phyloP scores from a whole-genome alignment of 1,139 yeast genomes.

The Yamadazyma atmosphaerica region DNA sequence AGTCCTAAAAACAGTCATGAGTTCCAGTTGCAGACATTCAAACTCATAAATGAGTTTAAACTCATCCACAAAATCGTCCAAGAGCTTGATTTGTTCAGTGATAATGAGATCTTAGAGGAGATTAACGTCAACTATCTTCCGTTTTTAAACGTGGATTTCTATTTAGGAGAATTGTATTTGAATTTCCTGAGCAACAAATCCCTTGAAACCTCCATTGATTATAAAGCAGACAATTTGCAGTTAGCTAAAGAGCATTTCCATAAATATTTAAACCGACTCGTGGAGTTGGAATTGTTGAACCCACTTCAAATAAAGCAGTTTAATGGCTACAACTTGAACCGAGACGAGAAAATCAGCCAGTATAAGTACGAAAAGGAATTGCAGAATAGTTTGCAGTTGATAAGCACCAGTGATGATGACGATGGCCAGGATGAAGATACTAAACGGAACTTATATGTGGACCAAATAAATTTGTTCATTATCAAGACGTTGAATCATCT shows the following conservation, averaged over 20 bases:
- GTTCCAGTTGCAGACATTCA: slow-evolving; percentile 25
- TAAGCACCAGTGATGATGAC: too few relatives aligned
- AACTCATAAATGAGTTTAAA: slow-evolving; percentile 28
- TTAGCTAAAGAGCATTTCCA: slow-evolving; percentile 41
- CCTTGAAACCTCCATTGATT: slow-evolving; percentile 12
- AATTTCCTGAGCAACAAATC: slow-evolving; percentile 10
- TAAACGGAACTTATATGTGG: slow-evolving; percentile 52
- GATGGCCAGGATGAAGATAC: slow-evolving; percentile 56
- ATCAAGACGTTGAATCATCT: slow-evolving; percentile 54
- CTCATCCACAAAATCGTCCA: slow-evolving; percentile 26
- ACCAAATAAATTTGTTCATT: slow-evolving; percentile 53
- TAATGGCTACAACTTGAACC: slow-evolving; percentile 35
- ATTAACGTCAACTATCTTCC: slow-evolving; percentile 56
- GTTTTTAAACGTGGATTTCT: slow-evolving; percentile 52
- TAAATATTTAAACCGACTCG: slow-evolving; percentile 42
- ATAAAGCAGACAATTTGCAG: slow-evolving; percentile 41
- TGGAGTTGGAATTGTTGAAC: slow-evolving; percentile 42
- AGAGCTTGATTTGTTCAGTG: slow-evolving; percentile 53
- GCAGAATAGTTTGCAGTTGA: slow-evolving; percentile 35
- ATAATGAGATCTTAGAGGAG: slow-evolving; percentile 60
- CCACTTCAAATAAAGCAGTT: slow-evolving; percentile 38
- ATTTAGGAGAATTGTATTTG: slow-evolving; percentile 42
- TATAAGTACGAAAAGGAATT: slow-evolving; percentile 62
- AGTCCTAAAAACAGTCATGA: slow-evolving; percentile 22
- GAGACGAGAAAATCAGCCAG: slow-evolving; percentile 73